These are phyloP conservation scores for Aphanomyces astaci DNA, from an alignment of 352 stramenopile species.

Conservation along the genomic window DNA sequence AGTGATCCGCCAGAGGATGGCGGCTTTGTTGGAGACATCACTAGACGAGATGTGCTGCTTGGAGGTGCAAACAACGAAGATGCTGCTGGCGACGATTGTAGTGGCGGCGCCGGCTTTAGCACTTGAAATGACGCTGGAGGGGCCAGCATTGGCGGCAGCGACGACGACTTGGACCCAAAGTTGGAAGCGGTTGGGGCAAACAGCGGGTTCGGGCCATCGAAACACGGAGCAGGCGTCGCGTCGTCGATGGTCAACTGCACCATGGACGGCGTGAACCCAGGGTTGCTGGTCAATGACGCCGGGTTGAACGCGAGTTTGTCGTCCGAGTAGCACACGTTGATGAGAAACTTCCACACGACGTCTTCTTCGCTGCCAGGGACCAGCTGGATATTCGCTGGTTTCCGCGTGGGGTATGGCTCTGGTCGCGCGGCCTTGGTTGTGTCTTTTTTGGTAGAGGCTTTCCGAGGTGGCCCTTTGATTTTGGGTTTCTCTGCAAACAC, in stretches of 20 bases:
- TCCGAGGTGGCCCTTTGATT: slow-evolving; percentile 28
- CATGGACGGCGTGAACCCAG: slow-evolving; percentile 21
- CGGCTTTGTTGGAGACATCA: slow-evolving; percentile 24
- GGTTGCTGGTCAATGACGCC: neutral
- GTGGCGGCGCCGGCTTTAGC: neutral
- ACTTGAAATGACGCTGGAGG: neutral
- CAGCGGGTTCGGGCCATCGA: slow-evolving; percentile 1
- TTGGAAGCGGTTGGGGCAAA: neutral
- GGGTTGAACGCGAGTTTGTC: slow-evolving; percentile 1
- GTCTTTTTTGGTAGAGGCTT: neutral
- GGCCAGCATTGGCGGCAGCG: neutral
- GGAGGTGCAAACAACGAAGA: neutral
- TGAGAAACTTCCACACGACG: slow-evolving; percentile 14
- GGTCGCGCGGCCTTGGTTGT: slow-evolving; percentile 1
- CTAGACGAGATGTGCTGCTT: neutral
- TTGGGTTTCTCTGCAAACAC: slow-evolving; percentile 38
- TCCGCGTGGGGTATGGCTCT: neutral
- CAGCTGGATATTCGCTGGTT: neutral
- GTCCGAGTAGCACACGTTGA: slow-evolving; percentile 7
- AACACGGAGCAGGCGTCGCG: neutral
- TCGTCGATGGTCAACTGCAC: slow-evolving; percentile 11
- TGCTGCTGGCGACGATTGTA: neutral
- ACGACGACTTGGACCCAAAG: neutral
- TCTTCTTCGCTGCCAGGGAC: slow-evolving; percentile 18
- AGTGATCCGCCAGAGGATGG: slow-evolving; percentile 9